Conservation (phyloP, 2,329 filamentous ascomycete genomes). For the Penicillium occitanis region DNA sequence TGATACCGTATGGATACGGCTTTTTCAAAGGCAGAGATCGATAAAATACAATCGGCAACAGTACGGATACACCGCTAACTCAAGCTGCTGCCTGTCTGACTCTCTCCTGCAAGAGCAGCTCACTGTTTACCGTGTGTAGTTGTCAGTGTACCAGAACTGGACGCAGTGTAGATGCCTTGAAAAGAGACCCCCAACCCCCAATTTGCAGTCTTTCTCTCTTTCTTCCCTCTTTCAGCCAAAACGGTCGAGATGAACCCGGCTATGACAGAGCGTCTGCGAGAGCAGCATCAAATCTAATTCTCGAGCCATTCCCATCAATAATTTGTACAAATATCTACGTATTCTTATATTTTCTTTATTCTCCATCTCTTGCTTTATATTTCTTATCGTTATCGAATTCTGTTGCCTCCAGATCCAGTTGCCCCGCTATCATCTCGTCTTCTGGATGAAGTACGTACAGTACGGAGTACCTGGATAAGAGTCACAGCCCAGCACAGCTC, state of each 20-base stretch:
- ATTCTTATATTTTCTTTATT: neutral
- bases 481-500: neutral
- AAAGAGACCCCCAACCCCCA: neutral
- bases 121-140: neutral
- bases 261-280: slow-evolving; percentile 7
- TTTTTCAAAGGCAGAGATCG: too few species aligned
- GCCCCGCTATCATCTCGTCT: slow-evolving; percentile 11
- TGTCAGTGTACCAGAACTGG: neutral
- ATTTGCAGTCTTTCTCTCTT: neutral
- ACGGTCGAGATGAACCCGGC: slow-evolving; percentile 13
- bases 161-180: neutral
- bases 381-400: slow-evolving; percentile 6
- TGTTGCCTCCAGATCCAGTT: slow-evolving; percentile 11
- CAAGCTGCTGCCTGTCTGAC: slow-evolving; percentile 11
- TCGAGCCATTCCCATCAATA: neutral
- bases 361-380: neutral
- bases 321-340: neutral
- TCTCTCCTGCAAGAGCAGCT: neutral
- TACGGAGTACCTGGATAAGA: neutral
- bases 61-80: neutral
- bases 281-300: slow-evolving; percentile 13
- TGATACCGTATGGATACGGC: neutral
- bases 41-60: neutral
- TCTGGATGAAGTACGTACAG: neutral
- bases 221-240: slow-evolving; percentile 6